These are phyloP conservation scores for Lactarius tabidus DNA, from an alignment of 768 basidiomycete species.

Conservation along the genomic window DNA sequence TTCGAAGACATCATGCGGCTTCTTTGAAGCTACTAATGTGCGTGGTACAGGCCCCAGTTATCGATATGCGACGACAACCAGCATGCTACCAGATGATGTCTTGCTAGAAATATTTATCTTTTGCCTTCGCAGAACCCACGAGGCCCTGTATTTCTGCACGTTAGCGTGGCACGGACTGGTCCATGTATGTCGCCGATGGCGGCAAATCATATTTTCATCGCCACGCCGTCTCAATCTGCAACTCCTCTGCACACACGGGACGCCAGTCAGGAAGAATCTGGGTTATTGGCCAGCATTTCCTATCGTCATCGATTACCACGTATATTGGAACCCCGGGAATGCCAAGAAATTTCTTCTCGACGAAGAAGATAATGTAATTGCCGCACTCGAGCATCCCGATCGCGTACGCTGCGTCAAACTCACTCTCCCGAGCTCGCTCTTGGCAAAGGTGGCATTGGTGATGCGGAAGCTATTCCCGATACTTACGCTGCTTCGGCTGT, in stretches of 20 bases:
- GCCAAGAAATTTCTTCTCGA: neutral
- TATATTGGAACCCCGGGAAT: neutral
- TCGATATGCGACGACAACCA: neutral
- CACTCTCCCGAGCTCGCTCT: neutral
- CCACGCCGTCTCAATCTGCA: neutral
- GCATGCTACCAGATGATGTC: neutral
- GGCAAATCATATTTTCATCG: neutral
- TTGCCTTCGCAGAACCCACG: neutral
- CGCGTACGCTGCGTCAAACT: neutral
- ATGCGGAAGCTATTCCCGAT: slow-evolving; percentile 2
- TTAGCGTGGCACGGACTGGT: neutral
- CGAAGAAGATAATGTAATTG: neutral
- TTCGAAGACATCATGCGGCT: neutral
- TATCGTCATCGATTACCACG: neutral
- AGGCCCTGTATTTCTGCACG: neutral
- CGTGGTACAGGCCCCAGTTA: neutral
- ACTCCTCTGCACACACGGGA: neutral
- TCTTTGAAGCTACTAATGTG: neutral
- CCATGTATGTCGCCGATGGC: neutral
- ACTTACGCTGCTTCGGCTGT: neutral
- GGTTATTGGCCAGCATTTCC: neutral
- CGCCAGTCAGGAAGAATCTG: neutral
- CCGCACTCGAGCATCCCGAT: neutral
- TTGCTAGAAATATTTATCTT: neutral
- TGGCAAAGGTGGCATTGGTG: neutral